phyloP scores from a whole-genome alignment of 208 protist genomes.

The Leishmania guyanensis region DNA sequence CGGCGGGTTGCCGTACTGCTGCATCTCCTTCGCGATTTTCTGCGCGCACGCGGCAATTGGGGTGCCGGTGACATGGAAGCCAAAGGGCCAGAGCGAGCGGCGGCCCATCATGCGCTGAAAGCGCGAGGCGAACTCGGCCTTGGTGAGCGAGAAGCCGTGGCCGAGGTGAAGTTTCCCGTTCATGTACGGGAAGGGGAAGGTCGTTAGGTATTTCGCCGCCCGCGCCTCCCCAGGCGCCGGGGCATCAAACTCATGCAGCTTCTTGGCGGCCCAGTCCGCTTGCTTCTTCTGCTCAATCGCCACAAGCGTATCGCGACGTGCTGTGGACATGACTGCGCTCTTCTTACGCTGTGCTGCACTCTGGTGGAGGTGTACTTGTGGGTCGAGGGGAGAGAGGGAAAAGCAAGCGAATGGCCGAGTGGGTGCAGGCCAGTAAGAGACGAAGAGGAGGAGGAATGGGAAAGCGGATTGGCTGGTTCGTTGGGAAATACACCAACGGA shows the following conservation, averaged over 20 bases:
- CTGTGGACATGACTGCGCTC: conserved; percentile 64
- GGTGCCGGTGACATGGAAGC: conserved; percentile 99
- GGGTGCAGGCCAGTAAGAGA: neutral
- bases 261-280: conserved; percentile 57
- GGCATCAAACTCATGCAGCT: conserved; percentile 72
- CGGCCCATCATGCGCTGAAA: conserved; percentile 98
- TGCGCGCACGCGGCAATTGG: conserved; percentile 99
- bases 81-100: conserved; percentile 99
- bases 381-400: no score
- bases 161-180: conserved; percentile 99
- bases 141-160: conserved; percentile 99
- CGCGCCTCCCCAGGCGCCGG: conserved; percentile 44
- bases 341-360: neutral
- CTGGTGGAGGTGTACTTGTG: neutral
- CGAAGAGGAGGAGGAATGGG: neutral
- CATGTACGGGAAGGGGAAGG: conserved; percentile 99
- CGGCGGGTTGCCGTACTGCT: conserved; percentile 90
- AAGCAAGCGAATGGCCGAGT: neutral
- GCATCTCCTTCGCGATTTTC: conserved; percentile 94
- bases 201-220: conserved; percentile 96
- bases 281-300: conserved; percentile 75
- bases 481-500: neutral
- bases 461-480: neutral
- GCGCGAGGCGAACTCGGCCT: conserved; percentile 98
- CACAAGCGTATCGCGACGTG: conserved; percentile 72